A percentile compares a stretch with the other conserved stretches of the same genome.
Evolutionary conservation across 345 rosid species (phyloP).

Genomic region (Euclidium syriacum): DNA sequence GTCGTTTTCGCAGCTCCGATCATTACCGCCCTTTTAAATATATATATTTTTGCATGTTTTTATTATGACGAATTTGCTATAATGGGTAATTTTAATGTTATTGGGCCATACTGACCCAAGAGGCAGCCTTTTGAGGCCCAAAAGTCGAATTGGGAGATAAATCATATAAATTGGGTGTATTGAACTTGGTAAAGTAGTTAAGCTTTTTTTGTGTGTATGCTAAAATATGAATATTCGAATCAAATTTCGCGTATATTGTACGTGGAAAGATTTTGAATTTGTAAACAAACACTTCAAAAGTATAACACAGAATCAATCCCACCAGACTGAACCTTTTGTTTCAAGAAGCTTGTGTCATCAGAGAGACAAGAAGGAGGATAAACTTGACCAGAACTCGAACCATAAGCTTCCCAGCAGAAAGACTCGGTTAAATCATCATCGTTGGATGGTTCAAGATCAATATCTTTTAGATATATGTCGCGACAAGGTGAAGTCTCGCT

Average conservation of each 20-base stretch:
- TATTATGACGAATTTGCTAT: too few relatives aligned
- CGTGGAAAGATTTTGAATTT: conserved; percentile 2
- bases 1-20: conserved; percentile 13
- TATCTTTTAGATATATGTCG: conserved; percentile 55
- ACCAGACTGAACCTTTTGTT: conserved; percentile 34
- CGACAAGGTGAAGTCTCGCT: conserved; percentile 60
- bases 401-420: conserved; percentile 80
- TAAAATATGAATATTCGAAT: not conserved
- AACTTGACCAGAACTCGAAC: conserved; percentile 50
- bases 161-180: too few relatives aligned
- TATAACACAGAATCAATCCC: conserved; percentile 21
- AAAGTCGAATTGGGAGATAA: too few relatives aligned
- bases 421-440: conserved; percentile 37
- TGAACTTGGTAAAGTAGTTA: too few relatives aligned
- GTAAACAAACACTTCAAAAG: conserved; percentile 26
- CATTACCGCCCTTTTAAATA: too few relatives aligned
- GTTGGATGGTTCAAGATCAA: conserved; percentile 44
- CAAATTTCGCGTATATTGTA: not conserved
- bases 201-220: too few relatives aligned
- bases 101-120: too few relatives aligned
- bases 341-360: conserved; percentile 32
- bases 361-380: conserved; percentile 60
- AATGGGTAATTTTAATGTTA: too few relatives aligned
- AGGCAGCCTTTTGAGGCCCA: too few relatives aligned
- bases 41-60: too few relatives aligned